phyloP scores from a whole-genome alignment of 306 rosid species.

The Mimosa pudica region DNA sequence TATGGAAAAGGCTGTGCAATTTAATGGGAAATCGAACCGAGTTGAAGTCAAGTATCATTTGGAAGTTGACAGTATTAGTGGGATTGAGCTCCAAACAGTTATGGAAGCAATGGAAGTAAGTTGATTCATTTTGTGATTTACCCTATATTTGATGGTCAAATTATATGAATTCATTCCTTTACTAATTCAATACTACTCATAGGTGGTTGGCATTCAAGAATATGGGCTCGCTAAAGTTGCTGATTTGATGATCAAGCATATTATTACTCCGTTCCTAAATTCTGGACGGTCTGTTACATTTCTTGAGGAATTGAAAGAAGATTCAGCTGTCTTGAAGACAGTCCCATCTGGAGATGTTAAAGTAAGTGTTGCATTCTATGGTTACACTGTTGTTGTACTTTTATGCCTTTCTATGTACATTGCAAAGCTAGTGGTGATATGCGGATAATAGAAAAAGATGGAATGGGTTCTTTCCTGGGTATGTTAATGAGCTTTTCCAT shows the following conservation, averaged over 20 bases:
- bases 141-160: slow-evolving; percentile 8
- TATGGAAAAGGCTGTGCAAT: slow-evolving; percentile 77
- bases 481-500: slow-evolving; percentile 22
- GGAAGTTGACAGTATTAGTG: slow-evolving; percentile 42
- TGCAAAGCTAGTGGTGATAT: neutral
- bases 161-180: slow-evolving; percentile 16
- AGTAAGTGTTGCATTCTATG: slow-evolving; percentile 43
- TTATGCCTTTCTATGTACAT: slow-evolving; percentile 4
- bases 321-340: slow-evolving; percentile 57
- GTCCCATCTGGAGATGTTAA: slow-evolving; percentile 53
- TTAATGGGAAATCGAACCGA: slow-evolving; percentile 55
- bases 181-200: slow-evolving; percentile 23
- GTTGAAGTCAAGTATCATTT: slow-evolving; percentile 59
- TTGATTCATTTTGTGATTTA: slow-evolving; percentile 19
- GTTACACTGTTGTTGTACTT: slow-evolving; percentile 9
- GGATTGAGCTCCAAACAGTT: slow-evolving; percentile 63
- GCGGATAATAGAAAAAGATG: neutral
- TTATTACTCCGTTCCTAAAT: slow-evolving; percentile 59
- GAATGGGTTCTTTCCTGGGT: neutral
- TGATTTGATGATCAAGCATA: slow-evolving; percentile 78
- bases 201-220: slow-evolving; percentile 84
- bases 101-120: slow-evolving; percentile 92
- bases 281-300: slow-evolving; percentile 53
- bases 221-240: slow-evolving; percentile 91
- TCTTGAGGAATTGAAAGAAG: slow-evolving; percentile 57